Base-by-base conservation (phyloP, 2,329 filamentous ascomycete species). In the Cladosporium sp. region DNA sequence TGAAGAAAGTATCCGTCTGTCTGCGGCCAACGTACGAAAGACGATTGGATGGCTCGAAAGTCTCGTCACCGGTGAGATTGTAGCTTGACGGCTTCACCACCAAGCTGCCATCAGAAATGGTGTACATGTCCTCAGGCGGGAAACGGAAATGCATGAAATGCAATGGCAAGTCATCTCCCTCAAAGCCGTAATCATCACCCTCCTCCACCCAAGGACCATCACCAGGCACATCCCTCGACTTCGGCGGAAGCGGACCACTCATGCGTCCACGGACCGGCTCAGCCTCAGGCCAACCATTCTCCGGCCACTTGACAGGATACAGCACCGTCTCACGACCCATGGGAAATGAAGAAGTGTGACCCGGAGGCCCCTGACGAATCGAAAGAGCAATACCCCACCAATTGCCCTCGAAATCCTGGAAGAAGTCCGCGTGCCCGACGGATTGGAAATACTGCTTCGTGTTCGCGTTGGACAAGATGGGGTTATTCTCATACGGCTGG, bases 91-190 rank as follows among this genome's bases (percentile, higher is more conserved):
- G 75, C 1, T 55, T 68, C 0, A 84, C 61, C 1, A 69, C 68
- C 0, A 83, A 68, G 17, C 45, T 15, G 29, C 24, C 45, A 13
- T 71, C 70, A 1, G 74, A 81, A 13, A 77, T 56, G 1, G 61
- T 67, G 67, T 74, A 84, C 9, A 51, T 54, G 18, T 47, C 44
- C 0, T 69, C 58, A 24, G 72, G 68, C 1, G 79, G 80, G 11
- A 73, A 77, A 4, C 82, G 71, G 70, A 80, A 82, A 68, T 80
- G 71, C 1, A 78, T 73, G 56, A 84, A 78, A 57, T 84, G 77
- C 0, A 69, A 67, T 3, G 80, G 80, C 0, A 83, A 62, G 0
- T 60, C 56, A 0, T 70, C 70, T 0, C 68, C 68, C 6, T 64
- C 55, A 58, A 83, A 82, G 20, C 73, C 68, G 36, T 78, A 64